Evolutionary conservation across 202 grass and related monocot genomes (phyloP).

Genomic region (Brachypodium distachyon): DNA sequence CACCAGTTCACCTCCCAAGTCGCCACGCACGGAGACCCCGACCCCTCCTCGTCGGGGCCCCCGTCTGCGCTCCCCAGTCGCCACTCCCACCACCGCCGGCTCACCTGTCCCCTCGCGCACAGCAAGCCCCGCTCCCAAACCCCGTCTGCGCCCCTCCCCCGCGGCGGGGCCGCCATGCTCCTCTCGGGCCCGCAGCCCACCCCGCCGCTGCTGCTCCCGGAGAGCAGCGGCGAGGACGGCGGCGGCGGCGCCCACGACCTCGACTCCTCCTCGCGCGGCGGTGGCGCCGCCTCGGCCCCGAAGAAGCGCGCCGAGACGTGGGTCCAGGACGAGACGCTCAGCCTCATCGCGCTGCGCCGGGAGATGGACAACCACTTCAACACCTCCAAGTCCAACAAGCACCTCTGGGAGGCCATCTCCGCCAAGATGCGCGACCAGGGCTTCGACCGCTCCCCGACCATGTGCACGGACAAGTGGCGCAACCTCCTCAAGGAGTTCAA

Average conservation of each 20-base stretch:
- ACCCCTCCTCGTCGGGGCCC: background rate
- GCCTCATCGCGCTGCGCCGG: conserved; percentile 70
- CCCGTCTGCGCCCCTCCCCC: background rate
- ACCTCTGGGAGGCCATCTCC: conserved; percentile 95
- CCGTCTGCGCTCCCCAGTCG: conserved; percentile 6
- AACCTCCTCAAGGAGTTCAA: conserved; percentile 98
- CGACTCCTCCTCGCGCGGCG: conserved; percentile 34
- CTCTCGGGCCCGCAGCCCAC: conserved; percentile 29
- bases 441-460: conserved; percentile 88
- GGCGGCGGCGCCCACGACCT: conserved; percentile 21
- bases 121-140: background rate
- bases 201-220: conserved; percentile 52
- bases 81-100: background rate
- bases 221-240: conserved; percentile 82
- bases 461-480: conserved; percentile 98
- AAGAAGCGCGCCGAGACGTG: conserved; percentile 99
- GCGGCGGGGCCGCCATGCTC: conserved; percentile 29
- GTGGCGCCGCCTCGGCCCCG: conserved; percentile 40
- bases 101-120: background rate
- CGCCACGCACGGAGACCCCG: background rate
- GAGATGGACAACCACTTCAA: conserved; percentile 91
- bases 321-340: conserved; percentile 81
- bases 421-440: conserved; percentile 82
- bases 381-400: conserved; percentile 97
- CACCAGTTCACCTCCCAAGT: too few species aligned